Conservation (phyloP, 1,284 basidiomycete genomes). For the Ceratobasidium sp. region DNA sequence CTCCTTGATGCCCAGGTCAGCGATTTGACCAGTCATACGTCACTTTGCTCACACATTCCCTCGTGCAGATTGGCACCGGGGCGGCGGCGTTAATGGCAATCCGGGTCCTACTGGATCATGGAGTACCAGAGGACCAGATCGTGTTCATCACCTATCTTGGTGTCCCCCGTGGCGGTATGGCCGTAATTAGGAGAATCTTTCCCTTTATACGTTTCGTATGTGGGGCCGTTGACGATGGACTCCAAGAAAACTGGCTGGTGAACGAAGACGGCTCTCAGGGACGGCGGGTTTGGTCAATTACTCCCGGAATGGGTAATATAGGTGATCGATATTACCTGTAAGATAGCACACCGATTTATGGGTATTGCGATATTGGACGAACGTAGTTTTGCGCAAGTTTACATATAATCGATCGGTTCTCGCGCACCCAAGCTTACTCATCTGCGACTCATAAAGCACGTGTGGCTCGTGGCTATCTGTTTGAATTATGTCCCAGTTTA, state of each 20-base stretch:
- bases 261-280: conserved; percentile 56
- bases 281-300: conserved; percentile 72
- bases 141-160: conserved; percentile 92
- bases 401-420: too few species aligned
- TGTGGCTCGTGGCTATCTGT: background rate
- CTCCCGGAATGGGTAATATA: conserved; percentile 86
- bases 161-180: conserved; percentile 81
- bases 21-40: conserved; percentile 2
- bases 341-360: background rate
- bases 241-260: conserved; percentile 78
- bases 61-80: conserved; percentile 89
- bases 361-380: background rate
- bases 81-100: conserved; percentile 97
- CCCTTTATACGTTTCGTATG: conserved; percentile 85
- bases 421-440: too few species aligned
- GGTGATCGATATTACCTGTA: conserved; percentile 58
- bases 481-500: background rate
- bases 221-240: conserved; percentile 80
- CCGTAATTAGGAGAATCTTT: conserved; percentile 84
- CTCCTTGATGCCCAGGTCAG: conserved; percentile 90
- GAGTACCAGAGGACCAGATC: conserved; percentile 86
- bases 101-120: conserved; percentile 94
- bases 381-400: background rate
- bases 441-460: background rate
- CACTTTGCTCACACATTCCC: conserved; percentile 12